Evolutionary conservation across 345 rosid species (phyloP).

Genomic region (Sisymbrium altissimum): DNA sequence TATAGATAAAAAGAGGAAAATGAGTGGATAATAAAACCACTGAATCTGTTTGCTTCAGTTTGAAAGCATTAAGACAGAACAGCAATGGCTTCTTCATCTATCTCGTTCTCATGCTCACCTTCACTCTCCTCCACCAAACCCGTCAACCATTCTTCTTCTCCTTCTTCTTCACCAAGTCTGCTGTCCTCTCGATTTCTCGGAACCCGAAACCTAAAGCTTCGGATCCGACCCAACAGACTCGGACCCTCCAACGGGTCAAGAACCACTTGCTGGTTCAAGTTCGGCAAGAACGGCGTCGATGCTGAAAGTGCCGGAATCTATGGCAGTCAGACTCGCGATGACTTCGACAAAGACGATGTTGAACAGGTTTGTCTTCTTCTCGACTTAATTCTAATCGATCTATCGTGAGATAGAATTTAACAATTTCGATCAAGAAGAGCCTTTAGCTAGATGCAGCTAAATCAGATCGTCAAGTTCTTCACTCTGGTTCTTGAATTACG

Average conservation of each 20-base stretch:
- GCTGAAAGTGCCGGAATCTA: conserved; percentile 95
- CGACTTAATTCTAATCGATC: background rate
- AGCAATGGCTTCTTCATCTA: conserved; percentile 42
- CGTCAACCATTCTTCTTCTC: background rate
- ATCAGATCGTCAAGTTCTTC: no score
- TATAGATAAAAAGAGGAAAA: background rate
- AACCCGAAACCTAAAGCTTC: conserved; percentile 15
- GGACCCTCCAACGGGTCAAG: conserved; percentile 75
- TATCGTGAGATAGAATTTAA: background rate
- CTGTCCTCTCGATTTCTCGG: conserved; percentile 56
- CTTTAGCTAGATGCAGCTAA: no score
- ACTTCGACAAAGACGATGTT: conserved; percentile 93
- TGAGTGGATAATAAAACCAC: conserved; percentile 27
- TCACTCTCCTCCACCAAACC: conserved; percentile 36
- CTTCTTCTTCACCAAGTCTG: conserved; percentile 29
- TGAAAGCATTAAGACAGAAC: conserved; percentile 8
- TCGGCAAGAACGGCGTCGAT: conserved; percentile 87
- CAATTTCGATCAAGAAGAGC: background rate
- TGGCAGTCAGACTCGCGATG: conserved; percentile 85
- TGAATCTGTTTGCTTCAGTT: conserved; percentile 13
- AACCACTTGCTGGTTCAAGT: conserved; percentile 78
- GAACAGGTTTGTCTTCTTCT: conserved; percentile 69
- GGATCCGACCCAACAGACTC: conserved; percentile 33
- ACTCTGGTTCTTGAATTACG: background rate
- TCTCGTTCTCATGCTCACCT: conserved; percentile 34